Conservation (phyloP, 345 rosid species). For the Eutrema yunnanense region DNA sequence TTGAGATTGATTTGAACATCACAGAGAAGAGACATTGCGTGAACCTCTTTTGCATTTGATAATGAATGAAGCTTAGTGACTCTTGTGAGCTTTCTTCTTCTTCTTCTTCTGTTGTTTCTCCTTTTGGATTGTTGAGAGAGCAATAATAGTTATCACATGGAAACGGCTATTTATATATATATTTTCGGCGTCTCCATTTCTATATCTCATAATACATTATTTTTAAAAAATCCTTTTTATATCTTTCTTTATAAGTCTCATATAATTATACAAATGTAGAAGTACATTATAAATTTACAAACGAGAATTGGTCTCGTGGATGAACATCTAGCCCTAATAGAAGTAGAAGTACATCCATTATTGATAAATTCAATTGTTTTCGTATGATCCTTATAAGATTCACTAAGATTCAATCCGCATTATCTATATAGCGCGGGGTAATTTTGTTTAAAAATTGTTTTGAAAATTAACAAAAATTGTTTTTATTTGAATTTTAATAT, state of each 20-base stretch:
- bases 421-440: no score
- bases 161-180: constrained; percentile 19
- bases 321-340: neutral
- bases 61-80: constrained; percentile 13
- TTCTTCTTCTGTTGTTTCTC: constrained; percentile 3
- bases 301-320: neutral
- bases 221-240: neutral
- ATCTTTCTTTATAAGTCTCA: neutral
- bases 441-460: no score
- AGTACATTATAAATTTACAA: neutral
- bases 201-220: neutral
- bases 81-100: constrained; percentile 18
- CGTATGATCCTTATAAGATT: no score
- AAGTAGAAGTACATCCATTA: neutral
- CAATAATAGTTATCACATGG: constrained; percentile 30
- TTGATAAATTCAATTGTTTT: no score
- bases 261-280: neutral
- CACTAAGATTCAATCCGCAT: no score
- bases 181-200: neutral
- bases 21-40: constrained; percentile 42
- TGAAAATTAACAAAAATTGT: no score
- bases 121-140: constrained; percentile 22
- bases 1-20: constrained; percentile 45
- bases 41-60: constrained; percentile 27
- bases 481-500: no score